Base-by-base conservation (phyloP, 441 rosid genomes). In the Biscutella laevigata region DNA sequence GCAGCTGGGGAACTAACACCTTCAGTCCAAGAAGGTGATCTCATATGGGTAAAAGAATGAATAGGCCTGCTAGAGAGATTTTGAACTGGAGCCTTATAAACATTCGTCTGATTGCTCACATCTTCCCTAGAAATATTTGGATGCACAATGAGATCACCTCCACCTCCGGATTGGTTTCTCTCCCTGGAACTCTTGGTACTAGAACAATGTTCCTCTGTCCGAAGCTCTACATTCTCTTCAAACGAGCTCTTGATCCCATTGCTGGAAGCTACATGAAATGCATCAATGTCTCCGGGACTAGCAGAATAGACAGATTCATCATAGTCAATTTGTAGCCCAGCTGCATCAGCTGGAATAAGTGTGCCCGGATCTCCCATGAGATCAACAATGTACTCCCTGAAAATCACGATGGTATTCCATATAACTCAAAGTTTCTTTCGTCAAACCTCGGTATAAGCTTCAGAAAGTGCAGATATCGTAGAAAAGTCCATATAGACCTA, bases 21-120 rank as follows among this genome's bases (percentile, higher is more conserved):
- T 82, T 91, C 98, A 17, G 98, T 91, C 98, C 98, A 91, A 42
- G 98, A 91, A 59, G 96, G 98, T 58, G 89, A 83, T 70, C 95
- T 82, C 44, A 76, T 80, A 74, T 91, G 98, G 0, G 66, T 37
- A 57, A 69, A 56, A 70, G 86, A 58, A 63, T 75, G 79, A 72
- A 46, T 71, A 53, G 84, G 72, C 67, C 75, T 80, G 45, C 53
- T 72, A 26, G 82, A 71, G 64, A 69, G 50, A 45, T 82, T 90
- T 56, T 58, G 65, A 53, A 27, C 62, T 22, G 26, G 60, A 17
- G 25, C 40, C 66, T 80, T 77, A 56, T 71, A 82, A 35, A 52
- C 48, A 66, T 49, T 51, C 49, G 50, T 56, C 44, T 67, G 61
- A 39, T 44, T 41, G 61, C 30, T 71, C 21, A 44, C 55, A 38